phyloP scores from a whole-genome alignment of 2,329 filamentous ascomycete genomes.

The Trichoderma polysporum region DNA sequence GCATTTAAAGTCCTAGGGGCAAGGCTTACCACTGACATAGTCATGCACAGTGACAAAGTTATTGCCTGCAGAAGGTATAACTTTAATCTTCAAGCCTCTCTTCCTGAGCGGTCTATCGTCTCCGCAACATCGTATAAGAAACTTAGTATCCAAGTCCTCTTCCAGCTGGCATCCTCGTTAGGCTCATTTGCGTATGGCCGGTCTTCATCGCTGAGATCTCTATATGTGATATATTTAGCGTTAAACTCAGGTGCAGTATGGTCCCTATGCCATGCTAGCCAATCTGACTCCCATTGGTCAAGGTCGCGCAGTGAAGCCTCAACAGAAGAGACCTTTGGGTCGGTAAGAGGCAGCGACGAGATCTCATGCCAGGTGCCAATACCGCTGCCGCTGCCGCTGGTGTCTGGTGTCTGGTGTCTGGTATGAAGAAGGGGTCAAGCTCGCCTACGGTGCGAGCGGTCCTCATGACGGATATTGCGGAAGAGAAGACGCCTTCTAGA shows the following conservation, averaged over 20 bases:
- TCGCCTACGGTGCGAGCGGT: background rate
- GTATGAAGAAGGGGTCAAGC: background rate
- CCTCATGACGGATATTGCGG: background rate
- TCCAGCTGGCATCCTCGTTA: background rate
- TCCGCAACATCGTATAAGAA: constrained; percentile 6
- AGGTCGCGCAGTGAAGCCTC: constrained; percentile 5
- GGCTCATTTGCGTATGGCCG: background rate
- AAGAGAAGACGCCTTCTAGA: constrained; percentile 4
- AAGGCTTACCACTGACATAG: background rate
- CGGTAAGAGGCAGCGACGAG: background rate
- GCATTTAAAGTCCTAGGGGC: background rate
- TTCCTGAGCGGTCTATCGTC: background rate
- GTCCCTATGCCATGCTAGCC: constrained; percentile 6
- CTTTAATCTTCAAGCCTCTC: background rate
- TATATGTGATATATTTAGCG: background rate
- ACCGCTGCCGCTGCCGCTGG: background rate
- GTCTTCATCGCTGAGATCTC: constrained; percentile 6
- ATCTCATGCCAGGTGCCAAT: background rate
- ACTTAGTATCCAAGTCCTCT: background rate
- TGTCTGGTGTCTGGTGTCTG: too few species aligned
- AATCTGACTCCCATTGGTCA: constrained; percentile 2
- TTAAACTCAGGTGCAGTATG: background rate
- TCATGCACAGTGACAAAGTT: constrained; percentile 2
- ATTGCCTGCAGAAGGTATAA: background rate
- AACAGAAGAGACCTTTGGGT: constrained; percentile 6